These are phyloP conservation scores for Metarhizium guizhouense DNA, from an alignment of 2,329 filamentous ascomycete species.

Conservation along the genomic window DNA sequence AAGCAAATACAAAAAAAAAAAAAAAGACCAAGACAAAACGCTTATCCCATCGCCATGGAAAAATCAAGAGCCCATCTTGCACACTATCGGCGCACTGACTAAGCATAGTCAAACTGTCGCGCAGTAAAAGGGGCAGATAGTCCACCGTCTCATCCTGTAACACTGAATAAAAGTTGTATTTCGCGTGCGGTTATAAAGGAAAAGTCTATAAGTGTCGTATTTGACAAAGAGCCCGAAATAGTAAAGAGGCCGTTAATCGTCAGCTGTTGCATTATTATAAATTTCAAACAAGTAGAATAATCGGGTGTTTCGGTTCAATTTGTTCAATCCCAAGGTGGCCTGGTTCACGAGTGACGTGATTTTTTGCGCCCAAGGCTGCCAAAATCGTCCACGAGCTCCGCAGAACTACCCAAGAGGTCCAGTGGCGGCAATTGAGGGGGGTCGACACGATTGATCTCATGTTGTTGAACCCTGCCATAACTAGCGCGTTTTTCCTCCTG, in stretches of 20 bases:
- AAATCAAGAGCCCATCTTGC: background rate
- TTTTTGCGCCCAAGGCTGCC: background rate
- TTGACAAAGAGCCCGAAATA: background rate
- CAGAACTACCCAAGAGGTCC: slow-evolving; percentile 43
- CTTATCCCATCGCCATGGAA: background rate
- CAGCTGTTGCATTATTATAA: slow-evolving; percentile 5
- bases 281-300: background rate
- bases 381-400: slow-evolving; percentile 44
- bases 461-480: slow-evolving; percentile 48
- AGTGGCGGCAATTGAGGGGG: slow-evolving; percentile 29
- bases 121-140: background rate
- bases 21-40: background rate
- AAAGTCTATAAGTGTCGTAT: slow-evolving; percentile 1
- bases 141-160: background rate
- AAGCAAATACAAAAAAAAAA: background rate
- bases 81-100: too few species aligned
- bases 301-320: background rate
- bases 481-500: slow-evolving; percentile 42
- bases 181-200: background rate
- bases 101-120: too few species aligned
- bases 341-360: background rate
- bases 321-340: background rate
- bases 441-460: slow-evolving; percentile 47
- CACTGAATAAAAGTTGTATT: background rate
- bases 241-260: slow-evolving; percentile 2